Evolutionary conservation across 345 rosid genomes (phyloP).

Genomic region (Jatropha curcas): DNA sequence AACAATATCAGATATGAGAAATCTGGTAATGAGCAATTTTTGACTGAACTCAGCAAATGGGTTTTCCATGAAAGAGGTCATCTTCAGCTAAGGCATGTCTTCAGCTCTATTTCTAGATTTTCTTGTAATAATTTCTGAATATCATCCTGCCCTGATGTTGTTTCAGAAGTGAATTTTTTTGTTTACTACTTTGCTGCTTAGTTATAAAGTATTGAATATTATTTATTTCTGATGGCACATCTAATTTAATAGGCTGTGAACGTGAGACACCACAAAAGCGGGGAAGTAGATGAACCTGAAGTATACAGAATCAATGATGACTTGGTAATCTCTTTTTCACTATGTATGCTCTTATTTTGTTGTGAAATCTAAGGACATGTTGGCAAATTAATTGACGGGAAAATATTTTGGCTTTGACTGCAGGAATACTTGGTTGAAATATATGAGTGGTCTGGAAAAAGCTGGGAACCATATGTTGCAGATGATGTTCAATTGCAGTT

Average conservation of each 20-base stretch:
- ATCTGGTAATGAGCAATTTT: constrained; percentile 65
- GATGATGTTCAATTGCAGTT: constrained; percentile 62
- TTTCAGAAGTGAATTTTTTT: neutral
- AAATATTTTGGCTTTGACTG: constrained; percentile 13
- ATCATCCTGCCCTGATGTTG: neutral
- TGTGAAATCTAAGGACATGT: neutral
- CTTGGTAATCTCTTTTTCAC: constrained; percentile 38
- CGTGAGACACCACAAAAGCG: constrained; percentile 47
- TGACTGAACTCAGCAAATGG: constrained; percentile 65
- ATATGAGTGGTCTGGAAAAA: constrained; percentile 62
- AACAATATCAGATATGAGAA: constrained; percentile 42
- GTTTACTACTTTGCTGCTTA: neutral
- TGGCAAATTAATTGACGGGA: neutral
- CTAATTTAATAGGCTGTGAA: constrained; percentile 40
- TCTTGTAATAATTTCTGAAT: neutral
- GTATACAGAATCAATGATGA: constrained; percentile 61
- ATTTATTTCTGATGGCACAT: neutral
- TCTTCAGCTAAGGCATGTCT: constrained; percentile 43
- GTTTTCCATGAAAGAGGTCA: constrained; percentile 70
- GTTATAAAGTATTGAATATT: neutral
- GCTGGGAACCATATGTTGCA: constrained; percentile 61
- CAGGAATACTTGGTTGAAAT: constrained; percentile 62
- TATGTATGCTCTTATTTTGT: neutral
- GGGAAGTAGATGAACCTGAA: constrained; percentile 55
- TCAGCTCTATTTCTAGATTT: neutral